Conservation (phyloP, 2,329 filamentous ascomycete species). For the Bimuria novae-zelandiae region DNA sequence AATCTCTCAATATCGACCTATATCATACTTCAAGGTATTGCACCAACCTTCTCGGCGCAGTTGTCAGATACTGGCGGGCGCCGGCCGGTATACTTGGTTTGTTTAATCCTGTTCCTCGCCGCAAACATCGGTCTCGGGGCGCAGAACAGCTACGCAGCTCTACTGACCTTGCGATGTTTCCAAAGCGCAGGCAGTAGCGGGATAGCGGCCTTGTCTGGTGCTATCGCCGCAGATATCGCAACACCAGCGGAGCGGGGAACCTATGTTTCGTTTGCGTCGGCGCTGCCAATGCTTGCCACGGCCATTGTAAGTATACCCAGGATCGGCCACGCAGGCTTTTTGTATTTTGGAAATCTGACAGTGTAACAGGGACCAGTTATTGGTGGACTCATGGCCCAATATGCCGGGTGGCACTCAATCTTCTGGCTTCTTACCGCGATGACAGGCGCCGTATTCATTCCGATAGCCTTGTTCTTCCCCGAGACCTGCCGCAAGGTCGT, state of each 20-base stretch:
- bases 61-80: conserved; percentile 51
- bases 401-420: conserved; percentile 27
- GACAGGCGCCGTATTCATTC: conserved; percentile 27
- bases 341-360: neutral
- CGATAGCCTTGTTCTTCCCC: conserved; percentile 34
- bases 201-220: conserved; percentile 60
- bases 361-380: conserved; percentile 17
- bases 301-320: conserved; percentile 50
- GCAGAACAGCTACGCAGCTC: conserved; percentile 46
- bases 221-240: conserved; percentile 71
- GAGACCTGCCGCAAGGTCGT: conserved; percentile 34
- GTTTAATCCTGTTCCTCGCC: conserved; percentile 37
- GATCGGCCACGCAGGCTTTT: conserved; percentile 60
- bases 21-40: conserved; percentile 2
- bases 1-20: conserved; percentile 7
- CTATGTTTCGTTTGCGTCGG: neutral
- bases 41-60: conserved; percentile 1
- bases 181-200: conserved; percentile 69
- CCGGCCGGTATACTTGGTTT: conserved; percentile 51
- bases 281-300: neutral
- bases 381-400: conserved; percentile 29
- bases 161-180: conserved; percentile 65
- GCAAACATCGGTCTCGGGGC: conserved; percentile 43
- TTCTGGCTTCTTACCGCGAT: conserved; percentile 41
- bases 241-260: conserved; percentile 63